Conservation (phyloP, 345 rosid genomes). For the Eucalyptus pauciflora region DNA sequence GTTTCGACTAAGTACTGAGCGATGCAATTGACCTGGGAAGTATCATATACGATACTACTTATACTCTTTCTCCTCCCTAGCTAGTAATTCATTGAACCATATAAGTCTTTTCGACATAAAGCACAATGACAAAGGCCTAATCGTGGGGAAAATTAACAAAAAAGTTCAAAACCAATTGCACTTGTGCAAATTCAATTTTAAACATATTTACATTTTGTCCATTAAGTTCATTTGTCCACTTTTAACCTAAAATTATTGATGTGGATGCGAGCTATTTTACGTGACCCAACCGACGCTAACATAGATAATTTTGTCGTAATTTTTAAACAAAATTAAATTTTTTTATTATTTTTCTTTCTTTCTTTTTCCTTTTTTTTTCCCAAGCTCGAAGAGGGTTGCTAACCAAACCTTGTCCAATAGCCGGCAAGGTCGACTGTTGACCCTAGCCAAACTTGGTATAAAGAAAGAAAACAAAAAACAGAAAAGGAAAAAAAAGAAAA, state of each 20-base stretch:
- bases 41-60: background rate
- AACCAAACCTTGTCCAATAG: background rate
- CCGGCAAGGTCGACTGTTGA: background rate
- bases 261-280: rapidly evolving
- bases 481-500: no score
- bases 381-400: background rate
- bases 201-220: no score
- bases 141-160: background rate
- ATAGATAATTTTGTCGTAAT: no score
- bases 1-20: background rate
- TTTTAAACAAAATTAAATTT: no score
- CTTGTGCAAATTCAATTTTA: no score
- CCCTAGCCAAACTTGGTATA: background rate
- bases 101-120: background rate
- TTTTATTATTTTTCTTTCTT: no score
- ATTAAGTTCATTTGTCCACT: no score
- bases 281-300: rapidly evolving
- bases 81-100: background rate
- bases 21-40: background rate
- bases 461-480: no score
- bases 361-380: rapidly evolving
- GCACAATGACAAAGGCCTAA: background rate
- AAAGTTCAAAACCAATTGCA: background rate
- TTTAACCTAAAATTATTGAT: background rate
- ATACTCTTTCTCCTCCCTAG: background rate